These are phyloP conservation scores for Sporothrix schenckii DNA, from an alignment of 2,329 filamentous ascomycete genomes.

Conservation along the genomic window DNA sequence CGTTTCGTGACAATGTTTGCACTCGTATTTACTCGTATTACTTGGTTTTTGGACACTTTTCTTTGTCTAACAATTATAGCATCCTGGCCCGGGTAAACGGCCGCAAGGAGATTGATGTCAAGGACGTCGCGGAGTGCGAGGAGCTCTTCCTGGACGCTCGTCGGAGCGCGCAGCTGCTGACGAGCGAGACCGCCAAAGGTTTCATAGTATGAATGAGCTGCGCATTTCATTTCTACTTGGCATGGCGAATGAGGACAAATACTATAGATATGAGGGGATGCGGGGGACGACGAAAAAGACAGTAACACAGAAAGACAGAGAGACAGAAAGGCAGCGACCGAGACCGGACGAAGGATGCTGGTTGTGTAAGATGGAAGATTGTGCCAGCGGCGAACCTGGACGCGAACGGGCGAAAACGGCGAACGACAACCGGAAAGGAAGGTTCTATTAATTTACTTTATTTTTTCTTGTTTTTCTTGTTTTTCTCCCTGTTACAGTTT, in stretches of 20 bases:
- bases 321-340: background rate
- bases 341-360: background rate
- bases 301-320: too few relatives aligned
- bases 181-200: conserved; percentile 61
- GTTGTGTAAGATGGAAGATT: background rate
- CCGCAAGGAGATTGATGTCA: conserved; percentile 72
- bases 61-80: conserved; percentile 47
- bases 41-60: background rate
- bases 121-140: conserved; percentile 79
- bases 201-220: conserved; percentile 61
- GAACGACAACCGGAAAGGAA: conserved; percentile 9
- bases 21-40: conserved; percentile 36
- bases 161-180: conserved; percentile 72
- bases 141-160: conserved; percentile 82
- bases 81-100: conserved; percentile 87
- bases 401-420: conserved; percentile 15
- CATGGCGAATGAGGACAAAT: background rate
- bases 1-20: background rate
- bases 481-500: background rate
- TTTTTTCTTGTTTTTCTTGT: background rate
- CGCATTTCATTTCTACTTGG: background rate
- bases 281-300: background rate
- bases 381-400: conserved; percentile 5
- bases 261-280: background rate
- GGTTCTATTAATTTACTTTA: conserved; percentile 10